These are phyloP conservation scores for Lipomyces yamanashiensis DNA, from an alignment of 805 yeast genomes.

Conservation along the genomic window DNA sequence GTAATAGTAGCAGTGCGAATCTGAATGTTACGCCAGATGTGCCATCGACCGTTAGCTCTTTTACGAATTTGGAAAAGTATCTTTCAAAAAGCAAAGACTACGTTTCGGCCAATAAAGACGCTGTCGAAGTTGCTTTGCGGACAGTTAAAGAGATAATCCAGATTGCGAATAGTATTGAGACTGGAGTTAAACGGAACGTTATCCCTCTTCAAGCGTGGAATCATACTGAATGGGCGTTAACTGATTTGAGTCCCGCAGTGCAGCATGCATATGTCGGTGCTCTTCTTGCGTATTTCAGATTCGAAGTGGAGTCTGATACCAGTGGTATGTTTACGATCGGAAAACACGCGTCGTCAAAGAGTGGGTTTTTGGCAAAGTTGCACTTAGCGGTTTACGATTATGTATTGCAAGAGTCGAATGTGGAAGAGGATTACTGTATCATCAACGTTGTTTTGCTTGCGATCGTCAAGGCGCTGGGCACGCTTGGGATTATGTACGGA, in stretches of 20 bases:
- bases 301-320: slow-evolving; percentile 13
- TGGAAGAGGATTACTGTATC: slow-evolving; percentile 37
- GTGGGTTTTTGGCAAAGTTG: slow-evolving; percentile 23
- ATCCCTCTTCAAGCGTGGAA: slow-evolving; percentile 31
- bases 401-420: slow-evolving; percentile 11
- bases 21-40: slow-evolving; percentile 8
- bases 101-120: slow-evolving; percentile 12
- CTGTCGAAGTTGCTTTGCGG: slow-evolving; percentile 18
- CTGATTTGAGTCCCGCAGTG: slow-evolving; percentile 3
- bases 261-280: slow-evolving; percentile 29
- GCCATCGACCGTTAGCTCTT: slow-evolving; percentile 30
- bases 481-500: slow-evolving; percentile 26
- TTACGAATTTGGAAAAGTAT: slow-evolving; percentile 21
- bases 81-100: slow-evolving; percentile 7
- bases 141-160: slow-evolving; percentile 25
- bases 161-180: slow-evolving; percentile 28
- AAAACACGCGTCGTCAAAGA: slow-evolving; percentile 3
- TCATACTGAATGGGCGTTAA: slow-evolving; percentile 32
- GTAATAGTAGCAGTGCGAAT: background rate
- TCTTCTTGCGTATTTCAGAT: slow-evolving; percentile 17
- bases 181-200: slow-evolving; percentile 31
- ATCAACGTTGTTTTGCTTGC: slow-evolving; percentile 23
- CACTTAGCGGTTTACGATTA: slow-evolving; percentile 23
- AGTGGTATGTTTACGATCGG: background rate
- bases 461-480: slow-evolving; percentile 19